Evolutionary conservation across 306 rosid species (phyloP).

Genomic region (Prosopis cineraria): DNA sequence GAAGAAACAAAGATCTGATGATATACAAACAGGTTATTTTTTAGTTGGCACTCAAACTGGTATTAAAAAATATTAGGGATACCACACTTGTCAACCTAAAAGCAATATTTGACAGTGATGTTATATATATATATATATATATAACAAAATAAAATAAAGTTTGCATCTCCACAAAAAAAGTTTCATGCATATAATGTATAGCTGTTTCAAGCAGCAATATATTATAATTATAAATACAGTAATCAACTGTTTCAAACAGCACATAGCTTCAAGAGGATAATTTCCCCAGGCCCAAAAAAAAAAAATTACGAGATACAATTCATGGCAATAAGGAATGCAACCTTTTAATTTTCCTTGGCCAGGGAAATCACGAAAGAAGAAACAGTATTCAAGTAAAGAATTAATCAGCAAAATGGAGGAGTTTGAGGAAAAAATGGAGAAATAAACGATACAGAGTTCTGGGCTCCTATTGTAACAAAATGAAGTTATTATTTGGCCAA

Average conservation of each 20-base stretch:
- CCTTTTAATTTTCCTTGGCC: constrained; percentile 18
- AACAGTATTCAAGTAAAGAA: constrained; percentile 3
- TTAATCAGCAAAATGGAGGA: background rate
- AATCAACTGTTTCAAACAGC: constrained; percentile 8
- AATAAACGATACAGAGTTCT: constrained; percentile 12
- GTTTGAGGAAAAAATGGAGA: constrained; percentile 7
- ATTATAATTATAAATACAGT: no score
- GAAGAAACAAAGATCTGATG: constrained; percentile 50
- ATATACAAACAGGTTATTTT: constrained; percentile 33
- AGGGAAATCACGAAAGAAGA: constrained; percentile 7
- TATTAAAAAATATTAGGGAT: background rate
- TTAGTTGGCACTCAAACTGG: constrained; percentile 18
- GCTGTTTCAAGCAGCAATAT: no score
- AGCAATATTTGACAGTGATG: background rate
- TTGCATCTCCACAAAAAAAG: no score
- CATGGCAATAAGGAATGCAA: constrained; percentile 1
- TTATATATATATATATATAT: background rate
- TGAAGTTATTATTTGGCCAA: no score
- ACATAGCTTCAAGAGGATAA: background rate
- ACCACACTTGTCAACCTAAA: background rate
- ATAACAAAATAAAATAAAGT: background rate
- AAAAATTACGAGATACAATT: background rate
- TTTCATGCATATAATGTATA: background rate
- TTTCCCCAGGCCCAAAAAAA: no score
- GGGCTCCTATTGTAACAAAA: background rate